Percentiles rank a stretch among this genome's conserved stretches.
Conservation (phyloP, 129 eudicot genomes). For the Flaveria linearis region DNA sequence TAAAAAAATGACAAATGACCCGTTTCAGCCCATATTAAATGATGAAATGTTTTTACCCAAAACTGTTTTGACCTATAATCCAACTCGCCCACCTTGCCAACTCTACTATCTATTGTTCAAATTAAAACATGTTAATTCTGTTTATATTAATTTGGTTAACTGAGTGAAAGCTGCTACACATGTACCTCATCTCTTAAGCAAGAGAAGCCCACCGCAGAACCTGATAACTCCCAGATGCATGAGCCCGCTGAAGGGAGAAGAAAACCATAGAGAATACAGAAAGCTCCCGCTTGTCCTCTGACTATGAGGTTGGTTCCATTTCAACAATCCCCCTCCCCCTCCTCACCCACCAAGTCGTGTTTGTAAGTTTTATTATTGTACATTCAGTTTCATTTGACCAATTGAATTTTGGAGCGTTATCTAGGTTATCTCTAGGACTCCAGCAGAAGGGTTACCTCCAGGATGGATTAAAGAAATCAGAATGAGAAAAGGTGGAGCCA, state of each 20-base stretch:
- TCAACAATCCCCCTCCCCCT: not conserved
- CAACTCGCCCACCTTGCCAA: not conserved
- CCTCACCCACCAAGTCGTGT: conserved; percentile 8
- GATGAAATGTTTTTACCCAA: not conserved
- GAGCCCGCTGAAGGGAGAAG: conserved; percentile 21
- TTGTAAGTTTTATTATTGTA: not conserved
- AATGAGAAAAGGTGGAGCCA: conserved; percentile 33
- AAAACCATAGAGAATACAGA: conserved; percentile 27
- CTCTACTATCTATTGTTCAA: not conserved
- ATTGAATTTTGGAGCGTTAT: conserved; percentile 31
- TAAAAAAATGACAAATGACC: not conserved
- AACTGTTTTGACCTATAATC: not conserved
- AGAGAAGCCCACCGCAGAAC: conserved; percentile 31
- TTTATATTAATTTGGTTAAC: conserved; percentile 6
- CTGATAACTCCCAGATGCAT: conserved; percentile 25
- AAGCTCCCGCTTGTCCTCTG: conserved; percentile 20
- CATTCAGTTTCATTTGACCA: conserved; percentile 10
- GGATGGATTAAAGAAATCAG: conserved; percentile 82
- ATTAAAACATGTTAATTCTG: not conserved
- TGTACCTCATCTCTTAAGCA: conserved; percentile 25
- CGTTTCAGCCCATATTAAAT: not conserved
- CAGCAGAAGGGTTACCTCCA: conserved; percentile 60
- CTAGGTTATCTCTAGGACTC: conserved; percentile 51
- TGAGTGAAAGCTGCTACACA: conserved; percentile 29
- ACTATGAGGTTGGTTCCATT: conserved; percentile 37